A percentile compares a stretch with the other conserved stretches of the same genome.
phyloP scores from a whole-genome alignment of 2,329 filamentous ascomycete genomes.

The Nemania sp. region DNA sequence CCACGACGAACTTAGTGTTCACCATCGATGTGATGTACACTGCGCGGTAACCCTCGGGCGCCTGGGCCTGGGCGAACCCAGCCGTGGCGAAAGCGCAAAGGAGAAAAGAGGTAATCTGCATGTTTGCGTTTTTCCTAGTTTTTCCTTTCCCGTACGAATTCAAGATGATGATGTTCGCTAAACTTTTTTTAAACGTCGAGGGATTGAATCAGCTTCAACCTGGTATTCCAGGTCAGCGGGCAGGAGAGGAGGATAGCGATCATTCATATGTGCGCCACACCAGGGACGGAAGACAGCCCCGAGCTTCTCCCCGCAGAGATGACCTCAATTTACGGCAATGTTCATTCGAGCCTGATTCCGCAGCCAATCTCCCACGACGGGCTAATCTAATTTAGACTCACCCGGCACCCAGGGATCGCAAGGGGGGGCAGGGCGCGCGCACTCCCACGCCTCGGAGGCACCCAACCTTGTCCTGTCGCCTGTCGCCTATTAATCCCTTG shows the following conservation, averaged over 20 bases:
- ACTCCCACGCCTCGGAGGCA: constrained; percentile 30
- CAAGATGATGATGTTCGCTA: not conserved
- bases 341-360: constrained; percentile 45
- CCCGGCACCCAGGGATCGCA: constrained; percentile 24
- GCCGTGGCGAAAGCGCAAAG: constrained; percentile 52
- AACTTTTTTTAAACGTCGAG: not conserved
- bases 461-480: constrained; percentile 17
- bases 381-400: constrained; percentile 43
- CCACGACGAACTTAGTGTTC: constrained; percentile 57
- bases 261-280: constrained; percentile 27
- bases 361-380: constrained; percentile 36
- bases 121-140: constrained; percentile 36
- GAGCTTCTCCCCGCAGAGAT: constrained; percentile 28
- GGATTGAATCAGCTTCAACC: constrained; percentile 13
- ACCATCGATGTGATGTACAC: constrained; percentile 57
- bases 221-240: not conserved
- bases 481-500: constrained; percentile 1
- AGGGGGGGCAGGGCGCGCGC: not conserved
- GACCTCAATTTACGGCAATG: constrained; percentile 42
- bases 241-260: constrained; percentile 17
- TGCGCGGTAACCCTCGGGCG: constrained; percentile 54
- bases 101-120: constrained; percentile 49
- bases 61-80: constrained; percentile 50
- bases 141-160: constrained; percentile 30
- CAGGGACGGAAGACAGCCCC: not conserved